Percentiles rank a stretch among this genome's conserved stretches.
Conservation (phyloP, 2,329 filamentous ascomycete species). For the Sporothrix humicola region DNA sequence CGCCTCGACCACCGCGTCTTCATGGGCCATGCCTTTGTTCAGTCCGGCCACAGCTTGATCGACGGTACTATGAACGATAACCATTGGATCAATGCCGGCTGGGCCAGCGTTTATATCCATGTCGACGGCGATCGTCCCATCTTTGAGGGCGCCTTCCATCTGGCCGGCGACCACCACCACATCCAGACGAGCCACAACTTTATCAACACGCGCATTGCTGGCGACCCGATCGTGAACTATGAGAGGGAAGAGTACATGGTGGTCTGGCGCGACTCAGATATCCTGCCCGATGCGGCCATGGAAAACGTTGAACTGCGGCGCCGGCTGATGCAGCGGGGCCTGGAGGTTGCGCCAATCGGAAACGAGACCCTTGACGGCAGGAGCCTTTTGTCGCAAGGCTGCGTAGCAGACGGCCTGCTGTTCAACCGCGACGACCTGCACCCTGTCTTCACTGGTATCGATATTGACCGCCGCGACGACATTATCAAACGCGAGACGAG, state of each 20-base stretch:
- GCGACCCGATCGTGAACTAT: conserved; percentile 70
- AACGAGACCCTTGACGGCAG: conserved; percentile 41
- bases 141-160: conserved; percentile 87
- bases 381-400: conserved; percentile 51
- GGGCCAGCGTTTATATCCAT: conserved; percentile 80
- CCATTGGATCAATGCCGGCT: conserved; percentile 81
- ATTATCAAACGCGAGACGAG: conserved; percentile 54
- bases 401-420: conserved; percentile 73
- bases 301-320: conserved; percentile 70
- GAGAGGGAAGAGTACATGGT: conserved; percentile 78
- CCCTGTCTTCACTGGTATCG: conserved; percentile 63
- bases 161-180: conserved; percentile 84
- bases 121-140: conserved; percentile 77
- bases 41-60: conserved; percentile 62
- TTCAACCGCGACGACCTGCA: conserved; percentile 81
- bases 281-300: conserved; percentile 52
- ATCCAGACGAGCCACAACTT: conserved; percentile 79
- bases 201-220: conserved; percentile 68
- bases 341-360: conserved; percentile 44
- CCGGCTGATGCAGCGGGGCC: conserved; percentile 19
- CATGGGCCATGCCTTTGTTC: conserved; percentile 77
- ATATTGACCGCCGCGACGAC: conserved; percentile 51
- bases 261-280: conserved; percentile 89
- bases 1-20: conserved; percentile 80
- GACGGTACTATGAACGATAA: conserved; percentile 49